Conservation (phyloP, 2,329 filamentous ascomycete genomes). For the Ophiocordyceps camponoti-floridani region DNA sequence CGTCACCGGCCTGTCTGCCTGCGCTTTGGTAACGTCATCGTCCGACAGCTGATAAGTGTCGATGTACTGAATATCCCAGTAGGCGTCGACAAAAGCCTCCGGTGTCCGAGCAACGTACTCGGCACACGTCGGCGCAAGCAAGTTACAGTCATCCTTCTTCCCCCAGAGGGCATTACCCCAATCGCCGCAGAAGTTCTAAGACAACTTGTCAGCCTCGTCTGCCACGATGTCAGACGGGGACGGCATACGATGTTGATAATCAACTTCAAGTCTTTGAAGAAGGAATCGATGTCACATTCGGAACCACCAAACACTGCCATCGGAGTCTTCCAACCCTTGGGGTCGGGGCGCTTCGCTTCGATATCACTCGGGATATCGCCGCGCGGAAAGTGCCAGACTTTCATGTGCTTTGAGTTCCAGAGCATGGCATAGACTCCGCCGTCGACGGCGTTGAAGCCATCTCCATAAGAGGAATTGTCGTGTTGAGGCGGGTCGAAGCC, state of each 20-base stretch:
- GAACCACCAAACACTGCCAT: conserved; percentile 47
- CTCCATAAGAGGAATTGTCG: conserved; percentile 34
- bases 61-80: conserved; percentile 38
- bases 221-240: neutral
- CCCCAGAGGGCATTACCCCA: conserved; percentile 41
- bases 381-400: conserved; percentile 63
- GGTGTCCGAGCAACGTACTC: conserved; percentile 29
- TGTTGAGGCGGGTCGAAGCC: conserved; percentile 20
- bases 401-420: conserved; percentile 52
- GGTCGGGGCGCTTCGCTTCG: conserved; percentile 36
- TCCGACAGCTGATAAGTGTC: conserved; percentile 21
- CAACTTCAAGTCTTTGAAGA: conserved; percentile 53
- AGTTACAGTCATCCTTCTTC: conserved; percentile 17
- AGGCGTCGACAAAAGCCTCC: conserved; percentile 19
- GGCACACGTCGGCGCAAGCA: conserved; percentile 23
- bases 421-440: conserved; percentile 56
- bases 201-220: neutral
- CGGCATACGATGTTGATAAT: conserved; percentile 45
- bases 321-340: conserved; percentile 49
- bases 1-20: neutral
- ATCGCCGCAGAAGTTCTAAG: conserved; percentile 56
- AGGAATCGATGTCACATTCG: conserved; percentile 44
- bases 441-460: conserved; percentile 44
- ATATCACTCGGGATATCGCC: conserved; percentile 48
- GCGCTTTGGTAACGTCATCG: neutral